Conservation (phyloP, 1,284 basidiomycete genomes). For the Cryptococcus wingfieldii region DNA sequence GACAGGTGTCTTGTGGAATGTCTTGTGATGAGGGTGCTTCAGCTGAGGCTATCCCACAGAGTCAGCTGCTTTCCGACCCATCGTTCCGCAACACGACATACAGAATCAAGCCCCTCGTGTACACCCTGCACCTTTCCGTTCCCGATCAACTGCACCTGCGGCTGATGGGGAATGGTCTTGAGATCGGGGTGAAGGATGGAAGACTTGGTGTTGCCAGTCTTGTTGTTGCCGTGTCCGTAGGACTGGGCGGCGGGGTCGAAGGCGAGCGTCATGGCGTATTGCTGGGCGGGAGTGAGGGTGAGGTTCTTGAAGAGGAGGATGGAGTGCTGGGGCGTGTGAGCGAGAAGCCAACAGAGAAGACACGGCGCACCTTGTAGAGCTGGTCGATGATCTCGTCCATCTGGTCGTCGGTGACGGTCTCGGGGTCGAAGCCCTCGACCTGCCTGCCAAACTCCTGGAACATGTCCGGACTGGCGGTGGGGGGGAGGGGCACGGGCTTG, state of each 20-base stretch:
- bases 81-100: conserved; percentile 29
- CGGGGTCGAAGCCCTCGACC: conserved; percentile 61
- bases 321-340: conserved; percentile 56
- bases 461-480: conserved; percentile 58
- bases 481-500: conserved; percentile 57
- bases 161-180: conserved; percentile 77
- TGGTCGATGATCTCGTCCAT: conserved; percentile 60
- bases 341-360: background rate
- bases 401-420: conserved; percentile 53
- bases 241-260: conserved; percentile 68
- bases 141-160: conserved; percentile 81
- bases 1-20: conserved; percentile 81
- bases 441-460: conserved; percentile 63
- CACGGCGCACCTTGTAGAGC: conserved; percentile 59
- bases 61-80: background rate
- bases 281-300: conserved; percentile 69
- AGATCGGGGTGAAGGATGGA: conserved; percentile 80
- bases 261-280: conserved; percentile 73
- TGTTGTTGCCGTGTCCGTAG: conserved; percentile 80
- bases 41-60: conserved; percentile 43
- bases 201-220: conserved; percentile 64
- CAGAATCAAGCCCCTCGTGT: conserved; percentile 70
- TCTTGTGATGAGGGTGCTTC: conserved; percentile 76
- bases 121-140: conserved; percentile 64
- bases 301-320: conserved; percentile 68